Conservation (phyloP, 805 yeast species). For the Ogataea pignaliae region DNA sequence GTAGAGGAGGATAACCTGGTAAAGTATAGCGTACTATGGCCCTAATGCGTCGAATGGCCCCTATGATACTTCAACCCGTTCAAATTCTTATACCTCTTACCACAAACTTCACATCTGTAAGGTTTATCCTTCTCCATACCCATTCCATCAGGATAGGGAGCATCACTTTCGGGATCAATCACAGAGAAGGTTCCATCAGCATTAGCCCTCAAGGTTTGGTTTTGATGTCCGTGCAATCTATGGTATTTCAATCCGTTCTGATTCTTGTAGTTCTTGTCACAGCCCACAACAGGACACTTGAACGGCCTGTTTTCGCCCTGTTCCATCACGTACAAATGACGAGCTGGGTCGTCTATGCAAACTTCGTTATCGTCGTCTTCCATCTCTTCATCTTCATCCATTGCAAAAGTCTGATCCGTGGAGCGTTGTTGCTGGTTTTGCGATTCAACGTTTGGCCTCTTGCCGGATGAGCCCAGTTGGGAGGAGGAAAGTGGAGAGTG, state of each 20-base stretch:
- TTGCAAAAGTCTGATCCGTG: conserved; percentile 23
- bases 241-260: conserved; percentile 97
- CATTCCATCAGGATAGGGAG: conserved; percentile 89
- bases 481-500: conserved; percentile 15
- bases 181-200: conserved; percentile 91
- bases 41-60: conserved; percentile 93
- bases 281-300: conserved; percentile 96
- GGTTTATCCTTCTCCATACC: conserved; percentile 98
- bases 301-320: conserved; percentile 90
- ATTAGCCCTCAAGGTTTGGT: conserved; percentile 84
- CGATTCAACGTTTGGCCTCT: conserved; percentile 6
- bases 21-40: background rate
- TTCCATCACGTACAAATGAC: conserved; percentile 89
- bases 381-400: conserved; percentile 31
- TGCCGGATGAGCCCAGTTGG: conserved; percentile 14
- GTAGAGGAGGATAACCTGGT: too few relatives aligned
- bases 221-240: conserved; percentile 93
- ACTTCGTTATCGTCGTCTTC: conserved; percentile 35
- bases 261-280: conserved; percentile 95
- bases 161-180: conserved; percentile 84
- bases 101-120: conserved; percentile 96
- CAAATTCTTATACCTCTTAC: conserved; percentile 91
- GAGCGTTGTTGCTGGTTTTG: conserved; percentile 15
- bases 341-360: conserved; percentile 94
- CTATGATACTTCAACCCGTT: conserved; percentile 96